A percentile compares a stretch with the other conserved stretches of the same genome.
phyloP scores from a whole-genome alignment of 129 eudicot genomes.

The Helianthus tuberosus region DNA sequence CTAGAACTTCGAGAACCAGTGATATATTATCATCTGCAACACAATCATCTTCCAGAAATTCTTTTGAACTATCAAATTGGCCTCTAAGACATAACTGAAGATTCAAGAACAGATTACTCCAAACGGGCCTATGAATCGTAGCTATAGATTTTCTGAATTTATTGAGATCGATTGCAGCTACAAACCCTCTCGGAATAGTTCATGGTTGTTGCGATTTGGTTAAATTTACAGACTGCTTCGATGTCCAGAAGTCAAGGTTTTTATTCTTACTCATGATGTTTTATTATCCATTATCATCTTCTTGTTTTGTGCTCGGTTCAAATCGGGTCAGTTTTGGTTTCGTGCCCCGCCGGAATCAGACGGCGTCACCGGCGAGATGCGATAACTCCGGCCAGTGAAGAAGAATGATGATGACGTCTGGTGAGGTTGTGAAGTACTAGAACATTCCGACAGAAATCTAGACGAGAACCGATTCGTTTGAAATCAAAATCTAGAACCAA shows the following conservation, averaged over 20 bases:
- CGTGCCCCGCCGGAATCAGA: too few species aligned
- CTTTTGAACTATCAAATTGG: constrained; percentile 38
- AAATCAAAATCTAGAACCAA: constrained; percentile 38
- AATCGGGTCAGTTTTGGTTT: too few species aligned
- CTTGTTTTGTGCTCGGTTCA: too few species aligned
- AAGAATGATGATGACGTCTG: too few species aligned
- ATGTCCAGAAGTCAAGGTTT: background rate
- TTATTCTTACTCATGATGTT: constrained; percentile 26
- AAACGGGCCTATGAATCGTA: constrained; percentile 9
- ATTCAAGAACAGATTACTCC: background rate
- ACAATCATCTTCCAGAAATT: constrained; percentile 16
- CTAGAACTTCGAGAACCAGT: constrained; percentile 22
- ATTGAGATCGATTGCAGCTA: constrained; percentile 13
- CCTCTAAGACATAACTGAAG: constrained; percentile 30
- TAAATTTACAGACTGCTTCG: background rate
- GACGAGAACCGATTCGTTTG: background rate
- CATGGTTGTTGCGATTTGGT: constrained; percentile 3
- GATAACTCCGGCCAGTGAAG: too few species aligned
- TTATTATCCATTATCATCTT: background rate
- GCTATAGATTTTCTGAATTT: background rate
- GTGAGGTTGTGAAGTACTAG: too few species aligned
- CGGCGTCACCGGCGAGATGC: too few species aligned
- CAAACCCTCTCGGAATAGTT: constrained; percentile 2
- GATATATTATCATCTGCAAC: constrained; percentile 26
- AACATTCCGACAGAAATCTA: too few species aligned